Percentiles rank a stretch among this genome's conserved stretches.
Evolutionary conservation across 108 stramenopile genomes (phyloP).

Genomic region (Nannochloropsis gaditana): DNA sequence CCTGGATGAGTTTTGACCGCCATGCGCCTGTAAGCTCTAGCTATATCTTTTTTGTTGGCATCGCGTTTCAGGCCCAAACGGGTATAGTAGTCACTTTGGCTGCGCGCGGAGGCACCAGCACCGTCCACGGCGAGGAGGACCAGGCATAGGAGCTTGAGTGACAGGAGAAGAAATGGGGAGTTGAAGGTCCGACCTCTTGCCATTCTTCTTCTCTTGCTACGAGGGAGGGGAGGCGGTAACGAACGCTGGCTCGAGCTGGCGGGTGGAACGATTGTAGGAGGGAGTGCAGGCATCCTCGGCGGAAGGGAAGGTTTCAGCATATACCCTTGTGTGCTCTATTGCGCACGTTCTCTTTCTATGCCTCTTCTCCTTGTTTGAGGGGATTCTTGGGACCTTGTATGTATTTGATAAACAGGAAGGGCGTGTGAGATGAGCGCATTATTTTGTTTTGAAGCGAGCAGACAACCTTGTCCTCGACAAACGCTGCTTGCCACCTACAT

Average conservation of each 20-base stretch:
- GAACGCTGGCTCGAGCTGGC: neutral
- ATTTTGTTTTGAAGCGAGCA: too few species aligned
- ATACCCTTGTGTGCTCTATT: too few species aligned
- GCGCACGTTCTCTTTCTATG: too few species aligned
- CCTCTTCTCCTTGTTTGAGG: too few species aligned
- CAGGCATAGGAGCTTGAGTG: neutral
- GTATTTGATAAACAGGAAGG: too few species aligned
- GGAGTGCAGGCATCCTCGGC: too few species aligned
- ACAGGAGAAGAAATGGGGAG: neutral
- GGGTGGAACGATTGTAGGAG: too few species aligned
- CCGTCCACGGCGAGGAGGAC: neutral
- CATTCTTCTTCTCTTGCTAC: neutral
- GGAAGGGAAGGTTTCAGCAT: too few species aligned
- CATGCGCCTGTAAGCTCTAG: conserved; percentile 1
- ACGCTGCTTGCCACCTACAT: too few species aligned
- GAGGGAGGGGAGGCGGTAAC: neutral
- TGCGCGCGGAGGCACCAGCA: neutral
- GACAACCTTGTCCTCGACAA: too few species aligned
- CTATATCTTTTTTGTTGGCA: conserved; percentile 20
- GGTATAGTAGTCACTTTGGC: neutral
- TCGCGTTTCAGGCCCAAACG: conserved; percentile 15
- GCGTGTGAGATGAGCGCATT: too few species aligned
- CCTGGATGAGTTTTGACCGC: conserved; percentile 1
- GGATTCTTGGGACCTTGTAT: too few species aligned
- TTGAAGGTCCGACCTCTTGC: neutral